phyloP scores from a whole-genome alignment of 768 basidiomycete species.

The Lactarius hatsudake region DNA sequence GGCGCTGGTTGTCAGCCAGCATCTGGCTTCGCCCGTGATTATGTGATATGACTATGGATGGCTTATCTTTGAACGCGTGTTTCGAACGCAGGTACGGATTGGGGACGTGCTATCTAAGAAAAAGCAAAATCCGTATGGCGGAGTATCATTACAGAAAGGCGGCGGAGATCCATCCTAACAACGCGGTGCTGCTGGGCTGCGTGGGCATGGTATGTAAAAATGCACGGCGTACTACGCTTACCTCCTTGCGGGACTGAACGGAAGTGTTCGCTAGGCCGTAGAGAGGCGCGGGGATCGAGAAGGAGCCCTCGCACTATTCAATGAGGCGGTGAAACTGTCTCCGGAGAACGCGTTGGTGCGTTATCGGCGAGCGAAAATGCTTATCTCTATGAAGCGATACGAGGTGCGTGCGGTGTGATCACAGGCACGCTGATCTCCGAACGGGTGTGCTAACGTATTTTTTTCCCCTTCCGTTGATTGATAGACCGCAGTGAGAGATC shows the following conservation, averaged over 20 bases:
- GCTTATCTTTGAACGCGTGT: constrained; percentile 25
- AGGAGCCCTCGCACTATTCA: constrained; percentile 74
- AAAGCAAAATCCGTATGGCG: constrained; percentile 88
- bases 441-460: constrained; percentile 27
- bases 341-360: constrained; percentile 91
- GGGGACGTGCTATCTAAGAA: constrained; percentile 92
- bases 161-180: constrained; percentile 87
- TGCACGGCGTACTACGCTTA: constrained; percentile 9
- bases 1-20: neutral
- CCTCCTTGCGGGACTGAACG: constrained; percentile 21
- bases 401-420: constrained; percentile 51
- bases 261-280: constrained; percentile 56
- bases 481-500: constrained; percentile 77
- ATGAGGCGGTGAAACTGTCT: constrained; percentile 72
- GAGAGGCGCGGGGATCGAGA: constrained; percentile 80
- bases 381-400: constrained; percentile 81
- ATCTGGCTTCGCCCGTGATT: neutral
- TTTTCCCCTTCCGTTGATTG: neutral
- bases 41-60: neutral
- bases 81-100: constrained; percentile 83
- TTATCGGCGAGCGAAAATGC: constrained; percentile 90
- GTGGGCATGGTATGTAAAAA: constrained; percentile 82
- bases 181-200: constrained; percentile 94
- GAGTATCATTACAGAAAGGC: constrained; percentile 97
- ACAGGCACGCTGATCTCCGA: constrained; percentile 23